phyloP scores from a whole-genome alignment of 345 rosid genomes.

The Corymbia maculata region DNA sequence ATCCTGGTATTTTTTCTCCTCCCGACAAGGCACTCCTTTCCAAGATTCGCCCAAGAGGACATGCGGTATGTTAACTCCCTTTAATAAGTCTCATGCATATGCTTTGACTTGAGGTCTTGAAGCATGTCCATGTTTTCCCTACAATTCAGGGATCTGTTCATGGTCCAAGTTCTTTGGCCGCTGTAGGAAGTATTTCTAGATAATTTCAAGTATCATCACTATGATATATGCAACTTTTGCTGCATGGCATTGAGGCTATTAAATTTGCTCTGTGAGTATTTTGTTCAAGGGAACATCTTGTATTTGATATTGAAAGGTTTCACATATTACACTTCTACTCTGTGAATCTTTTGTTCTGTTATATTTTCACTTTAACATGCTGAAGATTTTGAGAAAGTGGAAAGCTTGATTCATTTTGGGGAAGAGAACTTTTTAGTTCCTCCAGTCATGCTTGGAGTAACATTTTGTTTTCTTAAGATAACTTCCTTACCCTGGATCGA shows the following conservation, averaged over 20 bases:
- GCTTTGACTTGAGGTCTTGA: not conserved
- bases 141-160: not conserved
- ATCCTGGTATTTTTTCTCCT: slow-evolving; percentile 13
- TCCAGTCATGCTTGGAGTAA: not conserved
- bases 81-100: not conserved
- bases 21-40: slow-evolving; percentile 29
- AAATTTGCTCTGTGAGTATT: not conserved
- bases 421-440: not conserved
- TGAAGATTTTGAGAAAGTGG: not conserved
- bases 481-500: not conserved
- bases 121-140: not conserved
- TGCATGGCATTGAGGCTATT: not conserved
- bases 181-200: not conserved
- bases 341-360: not conserved
- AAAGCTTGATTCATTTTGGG: not conserved
- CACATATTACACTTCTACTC: not conserved
- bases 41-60: slow-evolving; percentile 1
- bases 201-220: not conserved
- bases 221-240: not conserved
- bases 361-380: not conserved
- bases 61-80: slow-evolving; percentile 5
- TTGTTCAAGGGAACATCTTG: not conserved
- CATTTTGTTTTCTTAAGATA: not conserved
- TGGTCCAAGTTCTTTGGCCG: not conserved
- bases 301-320: not conserved